Percentiles rank a stretch among this genome's conserved stretches.
Evolutionary conservation across 768 basidiomycete species (phyloP).

Genomic region (Termitomyces sp.): DNA sequence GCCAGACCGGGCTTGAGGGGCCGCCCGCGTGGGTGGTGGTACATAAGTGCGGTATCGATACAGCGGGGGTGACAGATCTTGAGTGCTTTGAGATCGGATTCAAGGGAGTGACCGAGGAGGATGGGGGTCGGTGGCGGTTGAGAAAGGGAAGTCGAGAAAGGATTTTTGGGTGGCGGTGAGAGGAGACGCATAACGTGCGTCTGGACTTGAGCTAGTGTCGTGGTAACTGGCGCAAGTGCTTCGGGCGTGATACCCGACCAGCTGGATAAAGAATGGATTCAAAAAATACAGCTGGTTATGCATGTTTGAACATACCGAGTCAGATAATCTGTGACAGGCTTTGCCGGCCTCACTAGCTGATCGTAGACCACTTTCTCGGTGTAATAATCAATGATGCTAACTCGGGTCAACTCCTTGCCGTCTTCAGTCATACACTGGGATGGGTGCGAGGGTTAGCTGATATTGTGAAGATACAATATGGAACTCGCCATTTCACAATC

Average conservation of each 20-base stretch:
- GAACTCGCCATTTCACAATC: constrained; percentile 93
- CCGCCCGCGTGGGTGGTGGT: constrained; percentile 89
- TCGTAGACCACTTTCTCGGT: constrained; percentile 78
- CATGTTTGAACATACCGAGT: constrained; percentile 53
- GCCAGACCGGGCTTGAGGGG: constrained; percentile 93
- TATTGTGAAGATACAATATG: neutral
- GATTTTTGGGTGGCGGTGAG: constrained; percentile 41
- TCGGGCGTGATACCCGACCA: constrained; percentile 93
- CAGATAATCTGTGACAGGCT: constrained; percentile 87
- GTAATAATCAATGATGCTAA: constrained; percentile 77
- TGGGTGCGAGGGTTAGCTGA: neutral
- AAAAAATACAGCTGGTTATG: neutral
- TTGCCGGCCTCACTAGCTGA: constrained; percentile 81
- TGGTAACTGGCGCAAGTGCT: constrained; percentile 62
- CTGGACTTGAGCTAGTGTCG: constrained; percentile 79
- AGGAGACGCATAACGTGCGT: constrained; percentile 58
- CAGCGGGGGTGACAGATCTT: constrained; percentile 82
- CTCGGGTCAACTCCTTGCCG: constrained; percentile 83
- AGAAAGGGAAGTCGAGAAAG: constrained; percentile 30
- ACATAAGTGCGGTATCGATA: constrained; percentile 88
- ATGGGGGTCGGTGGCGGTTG: constrained; percentile 55
- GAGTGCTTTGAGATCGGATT: constrained; percentile 88
- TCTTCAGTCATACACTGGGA: constrained; percentile 81
- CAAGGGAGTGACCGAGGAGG: constrained; percentile 92
- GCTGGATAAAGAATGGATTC: constrained; percentile 30